Evolutionary conservation across 139 green algal species (phyloP), one percentile per base, ranked within the genome.

Genomic region (Coccomyxa sp.): DNA sequence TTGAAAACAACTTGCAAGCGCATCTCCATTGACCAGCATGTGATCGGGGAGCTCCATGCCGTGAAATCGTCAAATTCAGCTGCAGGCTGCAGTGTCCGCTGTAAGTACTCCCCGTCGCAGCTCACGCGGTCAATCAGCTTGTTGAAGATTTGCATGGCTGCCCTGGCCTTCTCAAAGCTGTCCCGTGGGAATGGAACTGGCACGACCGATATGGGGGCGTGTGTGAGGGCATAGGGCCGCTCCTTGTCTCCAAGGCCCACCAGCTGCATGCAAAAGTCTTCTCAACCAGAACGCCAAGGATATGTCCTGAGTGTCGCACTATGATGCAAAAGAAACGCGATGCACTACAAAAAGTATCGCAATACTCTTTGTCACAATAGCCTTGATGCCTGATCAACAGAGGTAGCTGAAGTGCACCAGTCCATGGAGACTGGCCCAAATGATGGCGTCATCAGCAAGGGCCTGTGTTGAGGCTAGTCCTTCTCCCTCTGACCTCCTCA

Each of bases 11-110:
- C 63, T 23, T 27, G 21, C 66, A 23, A 10, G 3, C 23, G 66
- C 66, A 74, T 23, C 66, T 27, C 66, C 21, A 27, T 27, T 74
- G 66, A 27, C 21, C 66, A 27, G 21, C 23, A 30, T 27, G 23
- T 23, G 66, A 30, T 23, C 63, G 21, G 66, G 1, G 4, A 74
- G 66, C 21, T 74, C 66, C 84, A 74, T 77, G 87, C 88, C 7
- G 94, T 99, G 91, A 99, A 99, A 21, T 90, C 86, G 85, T 98
- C 96, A 27, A 93, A 87, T 76, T 88, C 86, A 77, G 88, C 91
- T 28, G 93, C 90, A 15, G 85, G 83, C 0, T 32, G 74, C 63
- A 99, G 88, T 0, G 91, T 93, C 14, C 63, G 15, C 71, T 89
- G 80, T 57, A 98, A 83, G 85, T 97, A 99, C 0, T 68, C 86